Base-by-base conservation (phyloP, 495 filamentous ascomycete genomes). In the Penicillium verhagenii region DNA sequence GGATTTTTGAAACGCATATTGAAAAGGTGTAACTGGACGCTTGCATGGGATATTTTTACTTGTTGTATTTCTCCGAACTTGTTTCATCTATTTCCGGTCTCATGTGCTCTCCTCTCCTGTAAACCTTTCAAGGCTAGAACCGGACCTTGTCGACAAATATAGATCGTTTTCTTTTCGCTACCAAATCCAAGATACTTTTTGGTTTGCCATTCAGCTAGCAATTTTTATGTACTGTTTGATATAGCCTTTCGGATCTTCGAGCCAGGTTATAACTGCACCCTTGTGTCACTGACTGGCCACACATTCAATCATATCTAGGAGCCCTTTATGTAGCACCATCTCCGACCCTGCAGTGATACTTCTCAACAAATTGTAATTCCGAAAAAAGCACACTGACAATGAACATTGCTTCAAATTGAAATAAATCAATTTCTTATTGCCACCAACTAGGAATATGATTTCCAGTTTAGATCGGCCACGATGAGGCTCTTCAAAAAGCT, bases 1-100 rank as follows among this genome's bases (percentile, higher is more conserved):
- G 79, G 53, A 77, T 91, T 63, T 89, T 92, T 63, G 76, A 73
- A 8, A 62, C 66, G 24, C 67, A 70, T 47, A 74, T 77, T 33
- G 48, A 68, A 52, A 76, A 74, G 56, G 54, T 49, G 25, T 66
- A 38, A 57, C 14, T 35, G 10, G n/a, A 16, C 2, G 16, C 13
- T 3, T 31, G 28, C 5, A 8, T 10, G 9, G 28, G 9, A 11
- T 31, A 0, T 31, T 31, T 31, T 11, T 10, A 35, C 6, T n/a
- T 5, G 4, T n/a, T 16, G 14, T 6, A 35, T 16, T 14, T 35
- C 14, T 6, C 29, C 3, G 29, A 33, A 35, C 6, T 35, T 35
- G 14, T 35, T 35, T 3, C 33, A 35, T 16, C 13, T n/a, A 35
- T 31, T 11, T 11, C 13, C 13, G 9, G 9, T 6, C 33, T n/a